These are phyloP conservation scores for Eucalyptus erythrocorys DNA, from an alignment of 345 rosid genomes.

Conservation along the genomic window DNA sequence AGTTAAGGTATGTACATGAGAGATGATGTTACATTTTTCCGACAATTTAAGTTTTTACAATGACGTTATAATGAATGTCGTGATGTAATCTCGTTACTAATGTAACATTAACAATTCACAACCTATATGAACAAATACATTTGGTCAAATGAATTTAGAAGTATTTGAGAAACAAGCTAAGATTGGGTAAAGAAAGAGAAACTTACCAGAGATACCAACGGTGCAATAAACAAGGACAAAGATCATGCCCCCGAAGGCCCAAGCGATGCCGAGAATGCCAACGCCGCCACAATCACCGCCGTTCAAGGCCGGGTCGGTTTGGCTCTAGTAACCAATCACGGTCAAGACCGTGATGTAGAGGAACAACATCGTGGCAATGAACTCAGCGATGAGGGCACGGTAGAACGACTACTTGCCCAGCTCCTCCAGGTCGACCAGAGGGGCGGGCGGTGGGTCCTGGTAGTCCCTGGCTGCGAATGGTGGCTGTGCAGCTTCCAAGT, in stretches of 20 bases:
- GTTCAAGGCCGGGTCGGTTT: constrained; percentile 10
- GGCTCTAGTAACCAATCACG: constrained; percentile 69
- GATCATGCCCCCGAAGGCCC: constrained; percentile 99
- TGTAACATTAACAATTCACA: neutral
- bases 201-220: constrained; percentile 78
- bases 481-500: constrained; percentile 19
- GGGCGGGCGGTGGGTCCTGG: constrained; percentile 69
- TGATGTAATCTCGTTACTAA: neutral
- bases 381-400: constrained; percentile 75
- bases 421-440: constrained; percentile 48
- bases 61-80: neutral
- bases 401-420: constrained; percentile 61
- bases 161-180: neutral
- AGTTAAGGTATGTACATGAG: neutral
- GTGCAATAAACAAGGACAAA: constrained; percentile 92
- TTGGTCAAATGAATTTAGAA: neutral
- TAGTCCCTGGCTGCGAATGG: constrained; percentile 49
- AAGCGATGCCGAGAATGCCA: constrained; percentile 82
- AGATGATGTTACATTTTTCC: neutral
- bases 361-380: constrained; percentile 76
- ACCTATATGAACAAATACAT: neutral
- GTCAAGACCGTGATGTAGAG: constrained; percentile 65
- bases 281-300: constrained; percentile 55
- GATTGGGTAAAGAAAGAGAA: neutral
- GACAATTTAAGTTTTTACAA: fast-evolving